Evolutionary conservation across 1,284 basidiomycete species (phyloP), one percentile per base, ranked within the genome.

Genomic region (Sphaerobolus stellatus): DNA sequence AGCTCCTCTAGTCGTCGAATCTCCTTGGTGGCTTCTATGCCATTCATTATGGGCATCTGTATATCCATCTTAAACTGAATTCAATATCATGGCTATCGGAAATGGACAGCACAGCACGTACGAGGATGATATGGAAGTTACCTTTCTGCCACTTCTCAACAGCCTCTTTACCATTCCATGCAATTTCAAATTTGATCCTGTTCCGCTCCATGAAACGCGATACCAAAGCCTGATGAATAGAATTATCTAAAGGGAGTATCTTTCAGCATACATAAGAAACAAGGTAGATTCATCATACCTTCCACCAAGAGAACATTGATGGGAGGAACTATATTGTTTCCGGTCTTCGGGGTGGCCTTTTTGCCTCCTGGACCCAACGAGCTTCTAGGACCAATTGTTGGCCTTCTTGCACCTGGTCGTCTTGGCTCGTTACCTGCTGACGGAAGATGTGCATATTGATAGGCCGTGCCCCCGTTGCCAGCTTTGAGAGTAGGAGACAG

Each of bases 1-100:
- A 71, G 61, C 60, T 86, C 83, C 70, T 99, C 96, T 48, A 96
- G 73, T 59, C 86, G 82, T 48, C 97, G 82, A 56, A 99, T 99
- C 69, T 96, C 92, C 65, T 94, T 95, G 0, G 97, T 99, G 3
- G 97, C 97, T 66, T 92, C 85, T 48, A 99, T 98, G 25, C 97
- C 97, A 70, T 97, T 92, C 91, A 98, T 98, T 61, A 98, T 89
- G 5, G 97, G 97, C 80, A 99, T 92, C 75, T 98, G 96, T 58
- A 99, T 98, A 73, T 99, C 97, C 97, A 99, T 99, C 93, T 97
- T 52, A 43, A 59, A 22, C 33, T n/a, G 28, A 49, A 22, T 29
- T 25, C 38, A 5, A 56, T 51, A 28, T 44, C n/a, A n/a, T n/a
- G n/a, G n/a, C n/a, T n/a, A n/a, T n/a, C n/a, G n/a, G n/a, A n/a